phyloP scores from a whole-genome alignment of 768 basidiomycete genomes.

The Pleurotus pulmonarius region DNA sequence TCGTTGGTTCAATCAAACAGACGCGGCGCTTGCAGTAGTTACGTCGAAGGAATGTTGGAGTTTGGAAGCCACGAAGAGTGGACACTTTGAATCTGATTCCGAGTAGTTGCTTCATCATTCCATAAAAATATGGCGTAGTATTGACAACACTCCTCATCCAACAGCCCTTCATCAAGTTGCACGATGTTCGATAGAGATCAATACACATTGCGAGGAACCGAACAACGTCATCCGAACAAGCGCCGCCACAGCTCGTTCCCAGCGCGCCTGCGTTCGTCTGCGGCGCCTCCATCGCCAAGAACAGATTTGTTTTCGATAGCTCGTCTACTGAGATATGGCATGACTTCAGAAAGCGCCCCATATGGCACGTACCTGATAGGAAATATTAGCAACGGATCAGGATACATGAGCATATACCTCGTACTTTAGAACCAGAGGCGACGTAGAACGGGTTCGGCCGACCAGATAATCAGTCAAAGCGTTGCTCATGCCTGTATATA shows the following conservation, averaged over 20 bases:
- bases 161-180: no score
- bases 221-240: slow-evolving; percentile 31
- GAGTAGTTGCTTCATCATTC: no score
- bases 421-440: slow-evolving; percentile 80
- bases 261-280: slow-evolving; percentile 59
- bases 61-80: no score
- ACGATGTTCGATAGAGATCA: no score
- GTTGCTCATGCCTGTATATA: slow-evolving; percentile 74
- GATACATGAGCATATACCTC: slow-evolving; percentile 16
- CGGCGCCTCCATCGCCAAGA: slow-evolving; percentile 62
- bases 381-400: neutral
- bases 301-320: slow-evolving; percentile 94
- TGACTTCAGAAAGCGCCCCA: slow-evolving; percentile 69
- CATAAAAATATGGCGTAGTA: no score
- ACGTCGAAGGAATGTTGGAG: no score
- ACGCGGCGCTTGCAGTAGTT: no score
- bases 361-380: slow-evolving; percentile 63
- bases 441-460: slow-evolving; percentile 39
- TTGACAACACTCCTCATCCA: no score
- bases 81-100: no score
- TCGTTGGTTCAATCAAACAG: no score
- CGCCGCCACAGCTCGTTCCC: slow-evolving; percentile 48
- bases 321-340: slow-evolving; percentile 86
- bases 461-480: slow-evolving; percentile 72
- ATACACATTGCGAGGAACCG: no score